Evolutionary conservation across 2,329 filamentous ascomycete species (phyloP).

Genomic region (Clarireedia paspali): DNA sequence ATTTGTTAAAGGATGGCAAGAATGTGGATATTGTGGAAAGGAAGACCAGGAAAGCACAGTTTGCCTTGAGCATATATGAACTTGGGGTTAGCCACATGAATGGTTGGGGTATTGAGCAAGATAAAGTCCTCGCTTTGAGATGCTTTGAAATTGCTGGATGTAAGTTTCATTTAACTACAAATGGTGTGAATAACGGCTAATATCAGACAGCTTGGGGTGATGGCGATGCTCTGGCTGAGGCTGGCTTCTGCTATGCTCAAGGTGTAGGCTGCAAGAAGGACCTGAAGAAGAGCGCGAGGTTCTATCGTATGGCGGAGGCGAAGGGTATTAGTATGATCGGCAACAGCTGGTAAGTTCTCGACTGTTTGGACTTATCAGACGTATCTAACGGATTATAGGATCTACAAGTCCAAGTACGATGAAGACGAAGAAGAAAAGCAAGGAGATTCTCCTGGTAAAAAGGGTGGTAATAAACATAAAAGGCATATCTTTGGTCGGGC

Average conservation of each 20-base stretch:
- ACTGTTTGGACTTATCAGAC: background rate
- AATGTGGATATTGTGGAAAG: conserved; percentile 58
- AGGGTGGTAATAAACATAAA: conserved; percentile 59
- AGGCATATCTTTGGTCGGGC: conserved; percentile 58
- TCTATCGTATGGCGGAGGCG: conserved; percentile 83
- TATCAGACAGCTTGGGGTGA: conserved; percentile 70
- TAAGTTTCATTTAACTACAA: conserved; percentile 36
- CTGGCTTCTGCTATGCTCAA: conserved; percentile 92
- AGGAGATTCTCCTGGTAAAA: conserved; percentile 21
- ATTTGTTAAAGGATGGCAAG: conserved; percentile 54
- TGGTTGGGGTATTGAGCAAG: conserved; percentile 93
- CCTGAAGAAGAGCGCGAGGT: conserved; percentile 83
- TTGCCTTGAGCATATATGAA: conserved; percentile 93
- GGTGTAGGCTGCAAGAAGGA: conserved; percentile 94
- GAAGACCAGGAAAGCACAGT: conserved; percentile 83
- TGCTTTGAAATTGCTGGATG: conserved; percentile 95
- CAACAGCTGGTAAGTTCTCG: conserved; percentile 78
- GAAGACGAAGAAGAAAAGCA: conserved; percentile 42
- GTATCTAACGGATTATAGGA: conserved; percentile 47
- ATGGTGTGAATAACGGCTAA: background rate
- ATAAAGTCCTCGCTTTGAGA: conserved; percentile 76
- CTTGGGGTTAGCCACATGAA: conserved; percentile 96
- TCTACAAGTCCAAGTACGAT: conserved; percentile 91
- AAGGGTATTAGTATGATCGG: conserved; percentile 97
- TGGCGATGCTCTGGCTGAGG: conserved; percentile 85